Percentiles rank a stretch among this genome's conserved stretches.
Conservation (phyloP, 2,329 filamentous ascomycete genomes). For the Trichoderma sp. region DNA sequence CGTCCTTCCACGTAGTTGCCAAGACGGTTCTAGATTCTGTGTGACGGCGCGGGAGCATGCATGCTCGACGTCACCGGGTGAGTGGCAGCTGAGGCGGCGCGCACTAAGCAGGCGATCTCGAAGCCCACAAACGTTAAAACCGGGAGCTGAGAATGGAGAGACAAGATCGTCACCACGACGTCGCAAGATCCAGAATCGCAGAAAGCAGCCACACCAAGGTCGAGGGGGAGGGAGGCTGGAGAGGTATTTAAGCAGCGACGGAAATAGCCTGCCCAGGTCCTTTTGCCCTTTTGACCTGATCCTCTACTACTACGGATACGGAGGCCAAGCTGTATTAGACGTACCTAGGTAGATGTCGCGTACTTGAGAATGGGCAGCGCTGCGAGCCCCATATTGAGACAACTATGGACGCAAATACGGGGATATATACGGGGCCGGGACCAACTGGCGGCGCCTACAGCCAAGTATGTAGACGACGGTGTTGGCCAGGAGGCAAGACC, state of each 20-base stretch:
- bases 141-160: slow-evolving; percentile 14
- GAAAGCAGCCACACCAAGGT: slow-evolving; percentile 3
- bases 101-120: slow-evolving; percentile 25
- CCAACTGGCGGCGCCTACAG: slow-evolving; percentile 8
- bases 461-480: background rate
- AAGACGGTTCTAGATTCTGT: slow-evolving; percentile 2
- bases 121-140: slow-evolving; percentile 27
- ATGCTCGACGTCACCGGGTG: slow-evolving; percentile 28
- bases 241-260: slow-evolving; percentile 24
- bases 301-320: slow-evolving; percentile 17
- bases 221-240: slow-evolving; percentile 8
- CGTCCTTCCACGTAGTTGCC: slow-evolving; percentile 16
- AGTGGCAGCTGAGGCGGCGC: slow-evolving; percentile 24
- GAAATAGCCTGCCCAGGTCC: background rate
- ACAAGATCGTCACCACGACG: slow-evolving; percentile 29
- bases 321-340: background rate
- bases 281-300: background rate
- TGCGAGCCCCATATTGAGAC: background rate
- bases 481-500: background rate
- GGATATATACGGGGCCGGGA: background rate
- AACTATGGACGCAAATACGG: slow-evolving; percentile 15
- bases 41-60: slow-evolving; percentile 7
- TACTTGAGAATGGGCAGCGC: background rate
- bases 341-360: background rate
- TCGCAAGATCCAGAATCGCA: slow-evolving; percentile 8